These are phyloP conservation scores for Lactifluus echinatus DNA, from an alignment of 768 basidiomycete genomes.

Conservation along the genomic window DNA sequence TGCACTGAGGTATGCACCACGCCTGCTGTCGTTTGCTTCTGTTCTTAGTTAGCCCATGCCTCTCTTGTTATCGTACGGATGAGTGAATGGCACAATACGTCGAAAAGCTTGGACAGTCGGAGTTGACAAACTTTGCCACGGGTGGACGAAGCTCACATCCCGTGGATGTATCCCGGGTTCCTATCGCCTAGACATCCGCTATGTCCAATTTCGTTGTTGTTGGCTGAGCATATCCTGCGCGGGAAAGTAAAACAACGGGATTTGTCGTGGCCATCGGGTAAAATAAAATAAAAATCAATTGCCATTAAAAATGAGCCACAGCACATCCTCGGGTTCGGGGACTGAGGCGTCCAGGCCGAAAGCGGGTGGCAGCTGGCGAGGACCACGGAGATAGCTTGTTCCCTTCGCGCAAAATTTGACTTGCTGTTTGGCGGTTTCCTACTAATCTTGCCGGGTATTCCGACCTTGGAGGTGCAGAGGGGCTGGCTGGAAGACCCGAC, in stretches of 20 bases:
- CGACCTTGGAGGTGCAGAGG: not conserved
- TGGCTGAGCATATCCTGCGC: not conserved
- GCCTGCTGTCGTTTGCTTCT: not conserved
- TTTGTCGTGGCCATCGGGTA: not conserved
- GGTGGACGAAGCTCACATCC: no score
- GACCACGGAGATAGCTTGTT: not conserved
- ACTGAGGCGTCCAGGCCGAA: not conserved
- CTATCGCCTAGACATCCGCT: no score
- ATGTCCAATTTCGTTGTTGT: no score
- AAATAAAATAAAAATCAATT: not conserved
- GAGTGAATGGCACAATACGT: no score
- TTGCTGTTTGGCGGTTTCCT: no score
- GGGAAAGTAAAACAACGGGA: not conserved
- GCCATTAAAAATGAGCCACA: not conserved
- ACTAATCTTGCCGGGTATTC: not conserved
- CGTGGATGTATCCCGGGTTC: no score
- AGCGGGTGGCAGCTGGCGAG: not conserved
- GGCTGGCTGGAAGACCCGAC: not conserved
- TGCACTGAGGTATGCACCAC: conserved; percentile 47
- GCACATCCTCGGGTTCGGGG: not conserved
- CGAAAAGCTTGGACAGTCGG: no score
- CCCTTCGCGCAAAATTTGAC: not conserved
- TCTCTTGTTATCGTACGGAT: no score
- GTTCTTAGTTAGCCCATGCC: no score
- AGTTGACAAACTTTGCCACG: no score